A percentile compares a stretch with the other conserved stretches of the same genome.
phyloP scores from a whole-genome alignment of 169 alveolate species.

The Plasmodium berghei region DNA sequence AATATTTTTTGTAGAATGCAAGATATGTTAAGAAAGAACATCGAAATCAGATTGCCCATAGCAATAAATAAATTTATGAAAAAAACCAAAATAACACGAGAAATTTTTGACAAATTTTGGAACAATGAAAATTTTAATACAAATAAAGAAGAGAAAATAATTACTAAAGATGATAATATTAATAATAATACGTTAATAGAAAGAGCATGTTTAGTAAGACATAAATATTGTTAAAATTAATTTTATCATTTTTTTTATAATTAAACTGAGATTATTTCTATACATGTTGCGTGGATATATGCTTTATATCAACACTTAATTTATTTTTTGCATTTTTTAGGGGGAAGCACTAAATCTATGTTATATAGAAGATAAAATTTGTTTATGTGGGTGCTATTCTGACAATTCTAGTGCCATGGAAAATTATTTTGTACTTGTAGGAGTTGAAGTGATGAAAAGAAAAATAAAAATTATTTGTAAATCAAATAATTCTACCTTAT shows the following conservation, averaged over 20 bases:
- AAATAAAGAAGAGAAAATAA: slow-evolving; percentile 53
- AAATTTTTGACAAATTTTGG: slow-evolving; percentile 57
- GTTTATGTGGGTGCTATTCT: slow-evolving; percentile 47
- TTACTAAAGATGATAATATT: slow-evolving; percentile 17
- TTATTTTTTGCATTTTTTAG: slow-evolving; percentile 10
- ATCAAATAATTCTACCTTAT: slow-evolving; percentile 61
- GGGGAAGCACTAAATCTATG: slow-evolving; percentile 40
- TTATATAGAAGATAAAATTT: slow-evolving; percentile 43
- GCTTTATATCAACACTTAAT: background rate
- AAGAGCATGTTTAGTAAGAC: slow-evolving; percentile 32
- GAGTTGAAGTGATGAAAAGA: slow-evolving; percentile 25
- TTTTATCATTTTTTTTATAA: background rate
- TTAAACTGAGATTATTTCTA: background rate
- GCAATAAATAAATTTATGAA: slow-evolving; percentile 65
- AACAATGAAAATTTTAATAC: slow-evolving; percentile 55
- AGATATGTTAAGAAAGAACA: slow-evolving; percentile 61
- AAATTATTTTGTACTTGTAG: slow-evolving; percentile 68
- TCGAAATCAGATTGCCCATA: slow-evolving; percentile 54
- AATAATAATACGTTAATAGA: slow-evolving; percentile 20
- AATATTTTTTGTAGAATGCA: slow-evolving; percentile 35
- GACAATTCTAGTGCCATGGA: slow-evolving; percentile 35
- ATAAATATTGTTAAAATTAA: background rate
- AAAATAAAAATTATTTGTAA: slow-evolving; percentile 44
- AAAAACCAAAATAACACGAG: slow-evolving; percentile 36
- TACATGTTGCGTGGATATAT: background rate